These are phyloP conservation scores for Talaromyces ruber DNA, from an alignment of 495 filamentous ascomycete genomes.

Conservation along the genomic window DNA sequence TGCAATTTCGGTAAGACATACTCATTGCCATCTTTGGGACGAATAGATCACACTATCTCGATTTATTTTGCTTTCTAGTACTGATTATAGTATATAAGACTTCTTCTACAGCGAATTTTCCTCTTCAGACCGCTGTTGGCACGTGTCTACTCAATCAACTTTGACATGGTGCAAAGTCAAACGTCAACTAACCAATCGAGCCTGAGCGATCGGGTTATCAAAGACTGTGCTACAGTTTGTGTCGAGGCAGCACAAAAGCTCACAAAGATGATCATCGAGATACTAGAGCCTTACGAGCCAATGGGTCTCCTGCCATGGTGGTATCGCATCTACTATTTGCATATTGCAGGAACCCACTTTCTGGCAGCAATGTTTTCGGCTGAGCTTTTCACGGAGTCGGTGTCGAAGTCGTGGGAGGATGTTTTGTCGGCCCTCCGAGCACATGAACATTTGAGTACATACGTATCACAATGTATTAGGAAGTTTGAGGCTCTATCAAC, in stretches of 20 bases:
- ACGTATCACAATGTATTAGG: constrained; percentile 10
- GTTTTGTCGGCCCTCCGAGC: constrained; percentile 8
- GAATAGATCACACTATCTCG: not conserved
- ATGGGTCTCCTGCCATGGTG: constrained; percentile 17
- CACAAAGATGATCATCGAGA: constrained; percentile 10
- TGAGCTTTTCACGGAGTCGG: constrained; percentile 14
- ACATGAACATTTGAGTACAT: constrained; percentile 12
- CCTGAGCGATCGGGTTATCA: constrained; percentile 12
- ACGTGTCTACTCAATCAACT: constrained; percentile 14
- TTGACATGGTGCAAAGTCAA: not conserved
- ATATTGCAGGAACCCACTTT: constrained; percentile 16
- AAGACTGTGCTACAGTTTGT: constrained; percentile 13
- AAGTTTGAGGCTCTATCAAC: constrained; percentile 12
- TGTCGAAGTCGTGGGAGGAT: constrained; percentile 11
- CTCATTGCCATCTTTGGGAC: not conserved
- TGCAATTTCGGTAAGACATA: constrained; percentile 14
- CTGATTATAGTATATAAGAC: not conserved
- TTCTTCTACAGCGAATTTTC: constrained; percentile 12
- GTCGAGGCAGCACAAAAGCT: constrained; percentile 13
- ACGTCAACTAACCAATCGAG: constrained; percentile 1
- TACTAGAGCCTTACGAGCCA: constrained; percentile 8
- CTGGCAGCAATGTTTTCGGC: constrained; percentile 15
- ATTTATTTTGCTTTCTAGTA: not conserved
- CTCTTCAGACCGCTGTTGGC: constrained; percentile 17
- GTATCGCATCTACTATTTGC: constrained; percentile 17